Conservation (phyloP, 164 flowering plant species). For the Liquidambar formosana region DNA sequence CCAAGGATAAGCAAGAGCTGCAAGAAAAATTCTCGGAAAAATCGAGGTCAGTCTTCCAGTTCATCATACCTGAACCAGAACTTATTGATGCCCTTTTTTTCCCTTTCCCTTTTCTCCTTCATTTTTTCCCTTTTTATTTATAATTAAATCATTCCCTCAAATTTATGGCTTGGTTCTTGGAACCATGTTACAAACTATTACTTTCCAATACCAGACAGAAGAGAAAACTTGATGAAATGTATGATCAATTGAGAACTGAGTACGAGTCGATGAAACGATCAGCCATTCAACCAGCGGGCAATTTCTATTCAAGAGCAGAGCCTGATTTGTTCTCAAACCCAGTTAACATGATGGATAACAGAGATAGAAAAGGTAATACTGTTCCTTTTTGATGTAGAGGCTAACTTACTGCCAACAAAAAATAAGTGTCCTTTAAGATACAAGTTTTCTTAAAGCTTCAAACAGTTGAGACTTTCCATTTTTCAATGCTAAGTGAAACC, state of each 20-base stretch:
- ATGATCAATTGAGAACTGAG: conserved; percentile 89
- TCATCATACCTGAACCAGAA: neutral
- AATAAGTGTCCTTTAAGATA: neutral
- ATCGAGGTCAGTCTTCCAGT: conserved; percentile 62
- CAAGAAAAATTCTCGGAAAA: conserved; percentile 97
- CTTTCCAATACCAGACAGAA: conserved; percentile 65
- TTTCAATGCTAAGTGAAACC: conserved; percentile 3
- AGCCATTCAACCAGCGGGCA: conserved; percentile 86
- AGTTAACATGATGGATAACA: conserved; percentile 65
- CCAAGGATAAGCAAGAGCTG: conserved; percentile 93
- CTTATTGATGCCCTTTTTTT: neutral
- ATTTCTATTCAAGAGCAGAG: conserved; percentile 67
- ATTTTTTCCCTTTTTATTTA: no score
- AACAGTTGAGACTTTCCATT: neutral
- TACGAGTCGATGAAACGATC: conserved; percentile 83
- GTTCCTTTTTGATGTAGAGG: conserved; percentile 4
- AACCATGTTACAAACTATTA: neutral
- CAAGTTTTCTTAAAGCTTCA: no score
- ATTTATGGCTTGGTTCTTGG: neutral
- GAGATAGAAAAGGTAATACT: conserved; percentile 82
- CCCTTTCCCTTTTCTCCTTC: neutral
- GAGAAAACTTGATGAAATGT: conserved; percentile 98
- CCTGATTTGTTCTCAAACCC: conserved; percentile 74
- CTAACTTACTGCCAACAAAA: neutral
- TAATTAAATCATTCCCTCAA: neutral